These are phyloP conservation scores for Phytophthora brassicae DNA, from an alignment of 352 stramenopile species.

Conservation along the genomic window DNA sequence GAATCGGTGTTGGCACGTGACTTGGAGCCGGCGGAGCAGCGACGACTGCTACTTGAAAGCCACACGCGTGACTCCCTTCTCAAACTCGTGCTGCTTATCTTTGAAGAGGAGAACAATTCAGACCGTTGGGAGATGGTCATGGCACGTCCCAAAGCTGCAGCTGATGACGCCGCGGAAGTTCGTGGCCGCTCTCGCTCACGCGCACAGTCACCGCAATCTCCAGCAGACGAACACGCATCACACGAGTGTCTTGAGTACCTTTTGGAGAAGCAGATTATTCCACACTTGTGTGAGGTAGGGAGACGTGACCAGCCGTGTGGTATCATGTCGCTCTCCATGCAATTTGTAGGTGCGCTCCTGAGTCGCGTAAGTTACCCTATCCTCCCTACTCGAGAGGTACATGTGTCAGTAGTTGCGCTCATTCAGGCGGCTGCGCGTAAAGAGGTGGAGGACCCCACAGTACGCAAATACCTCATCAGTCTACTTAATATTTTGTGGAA, in stretches of 20 bases:
- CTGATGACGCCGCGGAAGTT: slow-evolving; percentile 22
- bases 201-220: slow-evolving; percentile 23
- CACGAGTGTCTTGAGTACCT: slow-evolving; percentile 85
- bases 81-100: slow-evolving; percentile 87
- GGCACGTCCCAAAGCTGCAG: slow-evolving; percentile 31
- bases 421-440: slow-evolving; percentile 77
- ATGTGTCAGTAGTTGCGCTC: slow-evolving; percentile 80
- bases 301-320: slow-evolving; percentile 67
- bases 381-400: slow-evolving; percentile 75
- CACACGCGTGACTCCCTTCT: slow-evolving; percentile 83
- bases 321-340: slow-evolving; percentile 85
- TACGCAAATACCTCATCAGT: slow-evolving; percentile 82
- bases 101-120: slow-evolving; percentile 77
- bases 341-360: slow-evolving; percentile 80
- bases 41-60: slow-evolving; percentile 73
- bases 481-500: slow-evolving; percentile 86
- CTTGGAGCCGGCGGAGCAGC: slow-evolving; percentile 67
- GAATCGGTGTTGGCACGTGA: slow-evolving; percentile 70
- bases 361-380: slow-evolving; percentile 85
- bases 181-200: slow-evolving; percentile 14
- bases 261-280: slow-evolving; percentile 82
- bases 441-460: slow-evolving; percentile 81
- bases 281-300: slow-evolving; percentile 74
- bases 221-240: slow-evolving; percentile 33
- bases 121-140: slow-evolving; percentile 69